Evolutionary conservation across 768 basidiomycete species (phyloP), one percentile per base, ranked within the genome.

Genomic region (Paxillus involutus): DNA sequence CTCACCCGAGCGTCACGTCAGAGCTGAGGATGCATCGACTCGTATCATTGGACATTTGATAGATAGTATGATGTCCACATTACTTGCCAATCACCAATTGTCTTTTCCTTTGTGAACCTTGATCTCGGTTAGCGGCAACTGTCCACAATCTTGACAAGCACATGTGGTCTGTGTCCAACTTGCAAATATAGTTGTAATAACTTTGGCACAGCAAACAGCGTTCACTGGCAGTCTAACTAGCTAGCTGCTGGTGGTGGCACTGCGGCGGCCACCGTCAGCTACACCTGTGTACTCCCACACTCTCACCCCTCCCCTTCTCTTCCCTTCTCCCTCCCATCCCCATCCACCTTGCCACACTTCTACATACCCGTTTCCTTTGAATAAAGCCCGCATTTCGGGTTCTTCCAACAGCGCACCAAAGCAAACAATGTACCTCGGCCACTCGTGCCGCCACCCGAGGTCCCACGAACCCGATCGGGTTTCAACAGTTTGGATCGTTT

Each of bases 391-490:
- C 2, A 92, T 75, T 2, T 77, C 81, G 9, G 75, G 69, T 47
- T 80, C 71, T 6, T 75, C 69, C 41, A 96, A 73, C 43, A 98
- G 72, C n/a, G 79, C 79, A 5, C 91, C 92, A 64, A 98, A 98
- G 49, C 94, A 74, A 3, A 93, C 81, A 14, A 98, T 62, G 68
- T 94, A 84, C 42, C 77, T 80, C 0, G 96, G 94, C 90, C 91
- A 94, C 55, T 82, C 74, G 56, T 94, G 89, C 50, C 50, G 63
- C 85, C 90, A 91, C 0, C 65, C 64, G 30, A 71, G 60, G 47
- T 64, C 61, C 57, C 60, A 66, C 7, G 63, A 59, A 4, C 52
- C 48, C 0, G 53, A 58, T 10, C 47, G 55, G 3, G 3, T 40
- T 13, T 75, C 76, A 49, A 79, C 73, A 7, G 51, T 53, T 40